Evolutionary conservation across 2,329 filamentous ascomycete genomes (phyloP).

Genomic region (Pseudocercospora crystallina): DNA sequence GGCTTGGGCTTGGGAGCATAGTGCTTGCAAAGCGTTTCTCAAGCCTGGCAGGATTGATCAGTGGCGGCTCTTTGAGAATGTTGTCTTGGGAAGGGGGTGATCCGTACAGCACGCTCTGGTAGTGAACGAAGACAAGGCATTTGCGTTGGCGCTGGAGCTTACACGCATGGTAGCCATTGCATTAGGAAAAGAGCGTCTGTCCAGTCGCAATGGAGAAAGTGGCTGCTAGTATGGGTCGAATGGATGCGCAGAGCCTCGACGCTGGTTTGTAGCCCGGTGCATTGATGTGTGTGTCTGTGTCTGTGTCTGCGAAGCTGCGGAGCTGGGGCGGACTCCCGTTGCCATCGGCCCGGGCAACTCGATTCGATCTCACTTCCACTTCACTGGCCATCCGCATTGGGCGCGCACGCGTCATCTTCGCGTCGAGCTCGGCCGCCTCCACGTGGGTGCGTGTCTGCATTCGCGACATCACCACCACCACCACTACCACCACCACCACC

Average conservation of each 20-base stretch:
- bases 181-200: no score
- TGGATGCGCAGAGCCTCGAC: no score
- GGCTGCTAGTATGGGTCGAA: neutral
- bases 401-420: slow-evolving; percentile 5
- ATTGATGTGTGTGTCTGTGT: no score
- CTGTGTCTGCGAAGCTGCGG: no score
- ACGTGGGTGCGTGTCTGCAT: neutral
- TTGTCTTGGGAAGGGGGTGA: neutral
- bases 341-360: no score
- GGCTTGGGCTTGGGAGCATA: slow-evolving; percentile 22
- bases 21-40: slow-evolving; percentile 29
- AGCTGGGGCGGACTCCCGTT: no score
- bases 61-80: neutral
- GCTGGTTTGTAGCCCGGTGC: no score
- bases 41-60: slow-evolving; percentile 37
- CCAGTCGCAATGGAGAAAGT: neutral
- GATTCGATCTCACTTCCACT: no score
- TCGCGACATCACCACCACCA: neutral
- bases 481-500: neutral
- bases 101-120: slow-evolving; percentile 32
- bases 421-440: slow-evolving; percentile 1
- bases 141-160: slow-evolving; percentile 8
- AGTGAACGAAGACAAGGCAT: slow-evolving; percentile 30
- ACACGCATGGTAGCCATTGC: slow-evolving; percentile 7
- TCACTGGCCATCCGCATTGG: neutral